These are phyloP conservation scores for Prunus davidiana DNA, from an alignment of 306 rosid species.

Conservation along the genomic window DNA sequence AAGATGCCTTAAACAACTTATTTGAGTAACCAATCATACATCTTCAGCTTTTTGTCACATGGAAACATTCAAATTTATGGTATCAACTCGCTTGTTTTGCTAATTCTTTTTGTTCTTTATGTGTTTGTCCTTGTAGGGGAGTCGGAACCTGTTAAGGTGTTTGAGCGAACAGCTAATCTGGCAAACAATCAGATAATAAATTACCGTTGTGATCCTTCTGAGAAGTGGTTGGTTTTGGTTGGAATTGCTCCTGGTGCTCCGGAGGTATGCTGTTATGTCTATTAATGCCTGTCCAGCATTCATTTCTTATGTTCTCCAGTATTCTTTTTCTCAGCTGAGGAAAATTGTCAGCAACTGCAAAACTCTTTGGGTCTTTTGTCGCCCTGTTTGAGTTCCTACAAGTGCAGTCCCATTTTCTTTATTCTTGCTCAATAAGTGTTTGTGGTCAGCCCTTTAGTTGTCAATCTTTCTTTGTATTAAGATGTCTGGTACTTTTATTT, in stretches of 20 bases:
- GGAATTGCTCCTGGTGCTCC: constrained; percentile 99
- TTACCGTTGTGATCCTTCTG: constrained; percentile 95
- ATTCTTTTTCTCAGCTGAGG: background rate
- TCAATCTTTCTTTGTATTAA: background rate
- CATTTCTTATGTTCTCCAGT: background rate
- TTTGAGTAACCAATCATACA: constrained; percentile 12
- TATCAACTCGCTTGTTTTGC: background rate
- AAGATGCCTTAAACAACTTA: constrained; percentile 20
- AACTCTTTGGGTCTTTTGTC: background rate
- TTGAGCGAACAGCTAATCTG: constrained; percentile 92
- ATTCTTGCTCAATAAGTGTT: background rate
- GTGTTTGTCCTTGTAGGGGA: constrained; percentile 58
- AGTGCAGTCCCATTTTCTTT: background rate
- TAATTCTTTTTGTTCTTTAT: background rate
- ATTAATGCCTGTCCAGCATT: background rate
- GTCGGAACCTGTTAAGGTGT: constrained; percentile 92
- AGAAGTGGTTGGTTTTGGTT: constrained; percentile 98
- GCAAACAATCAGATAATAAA: constrained; percentile 94
- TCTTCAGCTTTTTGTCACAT: constrained; percentile 10
- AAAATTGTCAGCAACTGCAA: background rate
- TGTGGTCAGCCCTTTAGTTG: background rate
- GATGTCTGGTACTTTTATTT: background rate
- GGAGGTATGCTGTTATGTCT: constrained; percentile 58
- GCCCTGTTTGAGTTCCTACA: background rate
- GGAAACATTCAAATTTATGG: constrained; percentile 4